Evolutionary conservation across 306 rosid species (phyloP), one percentile per base, ranked within the genome.

Genomic region (Citrullus amarus): DNA sequence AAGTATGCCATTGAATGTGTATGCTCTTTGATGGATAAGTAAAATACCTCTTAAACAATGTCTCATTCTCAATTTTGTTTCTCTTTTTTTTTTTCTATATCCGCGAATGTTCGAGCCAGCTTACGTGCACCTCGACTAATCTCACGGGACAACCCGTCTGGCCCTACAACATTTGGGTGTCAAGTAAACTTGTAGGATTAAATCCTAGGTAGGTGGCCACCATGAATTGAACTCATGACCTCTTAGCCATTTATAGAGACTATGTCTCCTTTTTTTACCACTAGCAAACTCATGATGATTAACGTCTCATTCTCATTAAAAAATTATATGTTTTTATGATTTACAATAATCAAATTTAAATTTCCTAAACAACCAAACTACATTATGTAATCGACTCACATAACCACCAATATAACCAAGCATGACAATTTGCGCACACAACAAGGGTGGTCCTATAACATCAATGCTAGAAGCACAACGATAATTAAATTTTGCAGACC

Each of bases 401-500:
- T 72, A 48, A 50, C 59, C 77, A 71, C 41, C 59, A 43, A 48
- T 71, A 48, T 20, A 15, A 28, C 18, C 1, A 28, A 48, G 43
- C 77, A 72, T 6, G 28, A 44, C 46, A 43, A 43, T 46, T 20
- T 20, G 76, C 55, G 1, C 20, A 22, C 22, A 14, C 30, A 9
- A 72, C 25, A 14, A 72, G 55, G 77, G 59, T 48, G 77, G 25
- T 48, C 43, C 9, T 14, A 72, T 72, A 25, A 22, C 36, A 44
- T 72, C 60, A n/a, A 72, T 72, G 59, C 22, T 13, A 25, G 77
- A 71, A 71, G 39, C 14, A 72, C 6, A 67, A 60, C 3, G 20
- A 71, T 60, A 50, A n/a, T 1, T 43, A 20, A 83, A 46, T 30
- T 22, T 78, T 43, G 63, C 58, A 79, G 57, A 91, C 98, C 98